phyloP scores from a whole-genome alignment of 345 rosid genomes.

The Lepidium didymum region DNA sequence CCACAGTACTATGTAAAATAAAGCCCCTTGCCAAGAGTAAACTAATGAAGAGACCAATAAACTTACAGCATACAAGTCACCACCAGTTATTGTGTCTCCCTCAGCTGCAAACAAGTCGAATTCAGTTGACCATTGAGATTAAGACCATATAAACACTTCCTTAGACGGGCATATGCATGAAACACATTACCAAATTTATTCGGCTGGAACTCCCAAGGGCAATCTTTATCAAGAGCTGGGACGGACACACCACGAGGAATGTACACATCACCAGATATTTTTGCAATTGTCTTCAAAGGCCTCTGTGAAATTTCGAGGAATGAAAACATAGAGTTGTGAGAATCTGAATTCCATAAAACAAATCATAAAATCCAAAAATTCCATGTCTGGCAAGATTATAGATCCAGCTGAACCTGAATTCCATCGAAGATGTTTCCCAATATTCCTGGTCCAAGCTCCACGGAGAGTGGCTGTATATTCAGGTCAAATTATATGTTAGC shows the following conservation, averaged over 20 bases:
- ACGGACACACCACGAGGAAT: slow-evolving; percentile 99
- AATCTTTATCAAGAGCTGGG: slow-evolving; percentile 95
- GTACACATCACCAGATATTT: slow-evolving; percentile 88
- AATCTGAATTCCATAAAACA: background rate
- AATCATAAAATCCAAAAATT: background rate
- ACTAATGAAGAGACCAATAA: slow-evolving; percentile 14
- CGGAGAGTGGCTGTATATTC: slow-evolving; percentile 82
- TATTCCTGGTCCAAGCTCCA: slow-evolving; percentile 98
- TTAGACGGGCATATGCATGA: background rate
- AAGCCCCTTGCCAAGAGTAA: background rate
- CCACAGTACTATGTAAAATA: background rate
- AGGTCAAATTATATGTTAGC: slow-evolving; percentile 15
- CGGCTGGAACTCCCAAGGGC: slow-evolving; percentile 90
- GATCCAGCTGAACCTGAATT: slow-evolving; percentile 66
- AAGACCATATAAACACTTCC: background rate
- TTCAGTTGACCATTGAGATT: slow-evolving; percentile 9
- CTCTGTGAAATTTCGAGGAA: slow-evolving; percentile 42
- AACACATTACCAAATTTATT: slow-evolving; percentile 61
- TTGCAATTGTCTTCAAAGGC: slow-evolving; percentile 98
- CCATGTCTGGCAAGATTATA: slow-evolving; percentile 2
- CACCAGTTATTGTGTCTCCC: slow-evolving; percentile 96
- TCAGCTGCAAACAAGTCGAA: slow-evolving; percentile 51
- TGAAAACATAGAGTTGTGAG: slow-evolving; percentile 9
- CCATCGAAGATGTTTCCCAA: slow-evolving; percentile 98
- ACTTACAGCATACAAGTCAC: slow-evolving; percentile 98